Evolutionary conservation across 225 moss, liverwort and hornwort genomes (phyloP).

Genomic region (Pseudisothecium myosuroides): DNA sequence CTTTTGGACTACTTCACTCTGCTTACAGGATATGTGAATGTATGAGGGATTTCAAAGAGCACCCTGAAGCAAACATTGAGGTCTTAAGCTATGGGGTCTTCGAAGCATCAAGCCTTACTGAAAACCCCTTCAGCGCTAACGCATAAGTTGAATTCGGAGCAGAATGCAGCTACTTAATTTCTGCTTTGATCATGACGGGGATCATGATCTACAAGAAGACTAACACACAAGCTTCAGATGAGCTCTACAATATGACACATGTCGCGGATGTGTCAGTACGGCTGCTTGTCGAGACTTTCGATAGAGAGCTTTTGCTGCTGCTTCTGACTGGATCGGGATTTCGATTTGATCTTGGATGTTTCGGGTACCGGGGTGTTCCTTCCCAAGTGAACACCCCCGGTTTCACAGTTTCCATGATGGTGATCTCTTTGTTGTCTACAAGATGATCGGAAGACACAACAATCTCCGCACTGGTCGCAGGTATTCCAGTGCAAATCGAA

Average conservation of each 20-base stretch:
- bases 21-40: too few species aligned
- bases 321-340: too few species aligned
- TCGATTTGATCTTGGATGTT: neutral
- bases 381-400: neutral
- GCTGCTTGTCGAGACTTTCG: too few species aligned
- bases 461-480: neutral
- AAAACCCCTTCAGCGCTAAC: neutral
- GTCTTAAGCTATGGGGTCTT: neutral
- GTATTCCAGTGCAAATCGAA: neutral
- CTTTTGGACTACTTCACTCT: neutral
- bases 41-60: neutral
- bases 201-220: too few species aligned
- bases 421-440: neutral
- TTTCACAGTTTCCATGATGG: neutral
- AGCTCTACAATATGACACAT: neutral
- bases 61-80: too few species aligned
- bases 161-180: neutral
- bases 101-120: neutral
- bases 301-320: too few species aligned
- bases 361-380: neutral
- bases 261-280: too few species aligned
- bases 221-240: too few species aligned
- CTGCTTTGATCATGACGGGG: too few species aligned
- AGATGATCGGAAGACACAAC: neutral
- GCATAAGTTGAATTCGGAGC: neutral